Evolutionary conservation across 345 rosid genomes (phyloP), one percentile per base, ranked within the genome.

Genomic region (Acer campestre): DNA sequence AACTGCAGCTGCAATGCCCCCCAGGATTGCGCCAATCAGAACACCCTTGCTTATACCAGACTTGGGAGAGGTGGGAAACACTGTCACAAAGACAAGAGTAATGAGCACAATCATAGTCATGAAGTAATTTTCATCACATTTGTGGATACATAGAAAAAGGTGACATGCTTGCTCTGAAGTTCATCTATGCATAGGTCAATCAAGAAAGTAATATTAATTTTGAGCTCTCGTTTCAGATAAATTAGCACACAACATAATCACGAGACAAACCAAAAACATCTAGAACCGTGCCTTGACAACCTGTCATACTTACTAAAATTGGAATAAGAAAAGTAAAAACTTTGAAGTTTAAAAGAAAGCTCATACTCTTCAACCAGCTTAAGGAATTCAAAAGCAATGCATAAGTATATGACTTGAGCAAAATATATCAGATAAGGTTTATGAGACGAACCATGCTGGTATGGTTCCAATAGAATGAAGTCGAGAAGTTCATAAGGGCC

Each of bases 401-500:
- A 61, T 2, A 22, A 22, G 17, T 22, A 64, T 17, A 4, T 64
- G 17, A 25, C 25, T 9, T 49, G 46, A 77, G 58, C 38, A 31
- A 4, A 31, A 55, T 16, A 67, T 31, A 77, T 25, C 1, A 69
- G 76, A 68, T 20, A 53, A 77, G 63, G 78, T 81, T 74, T 68
- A 22, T 35, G 71, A 77, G 75, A 93, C 94, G 67, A 66, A 95
- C 99, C 97, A 77, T 88, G 75, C 67, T 4, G 59, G 82, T 96
- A 96, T 25, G 89, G 86, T 1, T 77, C 92, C 86, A 78, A 76
- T 76, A 96, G 83, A 75, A 82, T 86, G 87, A 91, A 85, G 83
- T 80, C 75, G 77, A 96, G 79, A 79, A 96, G 97, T 82, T 96
- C 99, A 61, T 94, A 96, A 31, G 99, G 98, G 53, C 99, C 99